These are phyloP conservation scores for Phytophthora rubi DNA, from an alignment of 352 stramenopile genomes.

Conservation along the genomic window DNA sequence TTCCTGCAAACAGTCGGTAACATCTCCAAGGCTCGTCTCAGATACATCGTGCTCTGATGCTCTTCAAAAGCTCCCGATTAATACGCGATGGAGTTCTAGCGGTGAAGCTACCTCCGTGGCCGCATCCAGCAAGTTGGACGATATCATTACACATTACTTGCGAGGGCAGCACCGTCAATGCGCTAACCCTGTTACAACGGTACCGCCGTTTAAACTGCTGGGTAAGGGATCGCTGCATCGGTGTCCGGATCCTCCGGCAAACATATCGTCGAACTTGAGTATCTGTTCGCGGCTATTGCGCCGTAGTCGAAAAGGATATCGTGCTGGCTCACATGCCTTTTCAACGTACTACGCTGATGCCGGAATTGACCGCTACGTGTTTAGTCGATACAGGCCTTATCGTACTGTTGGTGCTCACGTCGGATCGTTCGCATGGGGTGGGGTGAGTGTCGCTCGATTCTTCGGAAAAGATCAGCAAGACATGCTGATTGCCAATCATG, in stretches of 20 bases:
- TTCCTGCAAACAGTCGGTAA: constrained; percentile 20
- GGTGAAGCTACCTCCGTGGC: constrained; percentile 12
- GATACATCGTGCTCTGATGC: constrained; percentile 27
- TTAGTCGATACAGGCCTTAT: constrained; percentile 77
- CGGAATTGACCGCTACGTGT: constrained; percentile 80
- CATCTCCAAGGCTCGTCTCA: constrained; percentile 22
- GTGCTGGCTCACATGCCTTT: constrained; percentile 47
- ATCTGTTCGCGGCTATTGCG: constrained; percentile 71
- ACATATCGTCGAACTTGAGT: constrained; percentile 57
- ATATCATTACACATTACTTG: constrained; percentile 89
- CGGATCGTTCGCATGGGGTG: constrained; percentile 59
- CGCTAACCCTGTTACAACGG: constrained; percentile 83
- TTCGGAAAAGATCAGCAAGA: constrained; percentile 68
- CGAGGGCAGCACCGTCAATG: constrained; percentile 91
- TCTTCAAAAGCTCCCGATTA: constrained; percentile 45
- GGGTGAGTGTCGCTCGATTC: constrained; percentile 68
- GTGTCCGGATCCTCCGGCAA: constrained; percentile 71
- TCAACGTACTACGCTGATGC: constrained; percentile 64
- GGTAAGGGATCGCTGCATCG: constrained; percentile 61
- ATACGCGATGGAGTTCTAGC: constrained; percentile 39
- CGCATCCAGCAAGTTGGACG: constrained; percentile 65
- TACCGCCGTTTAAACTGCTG: constrained; percentile 86
- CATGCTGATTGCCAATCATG: constrained; percentile 78
- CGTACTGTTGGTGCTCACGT: constrained; percentile 61
- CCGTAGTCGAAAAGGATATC: constrained; percentile 59